These are phyloP conservation scores for Pycnococcus provasolii DNA, from an alignment of 139 green algal genomes.

Conservation along the genomic window DNA sequence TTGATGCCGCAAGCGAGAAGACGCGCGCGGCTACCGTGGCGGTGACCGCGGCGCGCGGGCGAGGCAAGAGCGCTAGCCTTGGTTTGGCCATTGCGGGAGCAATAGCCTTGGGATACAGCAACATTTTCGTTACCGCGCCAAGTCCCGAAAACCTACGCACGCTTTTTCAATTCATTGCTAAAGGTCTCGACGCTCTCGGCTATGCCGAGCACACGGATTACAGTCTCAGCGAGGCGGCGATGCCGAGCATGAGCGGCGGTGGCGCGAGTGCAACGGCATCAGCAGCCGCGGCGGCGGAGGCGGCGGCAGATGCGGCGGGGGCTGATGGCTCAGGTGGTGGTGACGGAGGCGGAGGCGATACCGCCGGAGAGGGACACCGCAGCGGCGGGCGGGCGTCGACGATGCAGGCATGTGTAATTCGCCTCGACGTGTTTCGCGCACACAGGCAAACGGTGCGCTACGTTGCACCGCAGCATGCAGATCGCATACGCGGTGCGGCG, in stretches of 20 bases:
- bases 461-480: slow-evolving; percentile 83
- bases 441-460: slow-evolving; percentile 95
- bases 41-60: slow-evolving; percentile 76
- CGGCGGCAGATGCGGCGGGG: too few species aligned
- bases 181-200: slow-evolving; percentile 71
- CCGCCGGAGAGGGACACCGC: too few species aligned
- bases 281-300: too few species aligned
- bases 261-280: too few species aligned
- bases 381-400: too few species aligned
- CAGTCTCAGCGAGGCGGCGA: slow-evolving; percentile 85
- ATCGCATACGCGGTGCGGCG: slow-evolving; percentile 62
- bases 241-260: slow-evolving; percentile 39
- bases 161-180: slow-evolving; percentile 96
- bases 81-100: slow-evolving; percentile 72
- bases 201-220: slow-evolving; percentile 96
- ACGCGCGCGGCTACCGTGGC: slow-evolving; percentile 87
- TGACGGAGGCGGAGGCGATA: too few species aligned
- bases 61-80: slow-evolving; percentile 87
- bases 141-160: slow-evolving; percentile 92
- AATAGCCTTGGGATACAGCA: slow-evolving; percentile 81
- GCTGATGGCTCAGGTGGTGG: too few species aligned
- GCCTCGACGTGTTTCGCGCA: slow-evolving; percentile 80
- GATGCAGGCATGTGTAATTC: slow-evolving; percentile 33
- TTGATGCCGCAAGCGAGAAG: slow-evolving; percentile 91
- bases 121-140: slow-evolving; percentile 97